A percentile compares a stretch with the other conserved stretches of the same genome.
phyloP scores from a whole-genome alignment of 306 rosid species.

The Hippophae tibetana region DNA sequence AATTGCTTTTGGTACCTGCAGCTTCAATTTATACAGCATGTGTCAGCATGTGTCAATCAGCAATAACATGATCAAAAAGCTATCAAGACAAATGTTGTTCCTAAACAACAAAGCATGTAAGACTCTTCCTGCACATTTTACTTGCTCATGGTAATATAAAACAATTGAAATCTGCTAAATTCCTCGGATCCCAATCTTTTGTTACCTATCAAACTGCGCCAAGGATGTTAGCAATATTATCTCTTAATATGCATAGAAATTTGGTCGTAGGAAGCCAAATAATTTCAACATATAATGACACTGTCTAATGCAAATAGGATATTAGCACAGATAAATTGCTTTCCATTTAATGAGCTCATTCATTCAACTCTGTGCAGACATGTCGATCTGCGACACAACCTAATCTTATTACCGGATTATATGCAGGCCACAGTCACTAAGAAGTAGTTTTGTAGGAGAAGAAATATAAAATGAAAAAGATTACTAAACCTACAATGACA shows the following conservation, averaged over 20 bases:
- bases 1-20: constrained; percentile 25
- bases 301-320: too few relatives aligned
- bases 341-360: too few relatives aligned
- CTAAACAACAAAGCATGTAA: constrained; percentile 35
- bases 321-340: too few relatives aligned
- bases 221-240: too few relatives aligned
- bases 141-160: background rate
- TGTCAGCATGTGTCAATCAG: constrained; percentile 21
- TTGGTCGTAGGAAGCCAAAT: too few relatives aligned
- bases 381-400: too few relatives aligned
- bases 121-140: constrained; percentile 10
- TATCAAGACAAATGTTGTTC: constrained; percentile 15
- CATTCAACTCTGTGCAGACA: too few relatives aligned
- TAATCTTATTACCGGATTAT: constrained; percentile 2
- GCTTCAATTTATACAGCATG: constrained; percentile 67
- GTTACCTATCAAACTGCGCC: too few relatives aligned
- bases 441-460: constrained; percentile 19
- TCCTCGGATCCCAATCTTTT: too few relatives aligned
- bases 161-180: too few relatives aligned
- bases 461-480: constrained; percentile 20
- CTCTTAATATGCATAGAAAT: too few relatives aligned
- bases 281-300: too few relatives aligned
- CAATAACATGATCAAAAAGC: constrained; percentile 37
- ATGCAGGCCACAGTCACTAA: constrained; percentile 38
- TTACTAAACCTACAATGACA: constrained; percentile 23